Evolutionary conservation across 176 grass and related monocot genomes (phyloP).

Genomic region (Raddia guianensis): DNA sequence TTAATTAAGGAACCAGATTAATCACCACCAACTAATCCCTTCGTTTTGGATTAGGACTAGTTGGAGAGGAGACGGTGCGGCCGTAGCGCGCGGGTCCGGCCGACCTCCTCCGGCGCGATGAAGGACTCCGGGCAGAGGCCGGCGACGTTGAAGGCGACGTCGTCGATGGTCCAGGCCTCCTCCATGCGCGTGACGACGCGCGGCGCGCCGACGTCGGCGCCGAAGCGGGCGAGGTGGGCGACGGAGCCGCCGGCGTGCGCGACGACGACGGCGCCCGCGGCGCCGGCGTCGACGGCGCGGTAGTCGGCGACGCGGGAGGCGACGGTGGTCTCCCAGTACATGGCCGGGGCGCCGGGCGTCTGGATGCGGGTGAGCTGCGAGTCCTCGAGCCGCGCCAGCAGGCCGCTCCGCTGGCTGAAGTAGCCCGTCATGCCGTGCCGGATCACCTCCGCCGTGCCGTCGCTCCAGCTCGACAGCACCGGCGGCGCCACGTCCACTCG

Average conservation of each 20-base stretch:
- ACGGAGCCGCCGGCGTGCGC: constrained; percentile 64
- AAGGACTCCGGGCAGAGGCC: constrained; percentile 75
- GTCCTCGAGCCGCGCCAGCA: constrained; percentile 75
- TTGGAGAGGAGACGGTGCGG: constrained; percentile 35
- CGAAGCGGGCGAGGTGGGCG: constrained; percentile 70
- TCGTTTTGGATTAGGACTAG: background rate
- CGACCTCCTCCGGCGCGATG: constrained; percentile 83
- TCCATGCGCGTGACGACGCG: constrained; percentile 71
- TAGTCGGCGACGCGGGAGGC: constrained; percentile 61
- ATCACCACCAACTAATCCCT: background rate
- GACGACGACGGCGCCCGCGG: constrained; percentile 49
- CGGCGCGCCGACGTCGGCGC: constrained; percentile 57
- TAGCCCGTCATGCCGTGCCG: constrained; percentile 81
- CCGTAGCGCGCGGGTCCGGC: constrained; percentile 52
- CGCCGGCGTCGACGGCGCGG: constrained; percentile 57
- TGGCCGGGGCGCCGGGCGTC: constrained; percentile 66
- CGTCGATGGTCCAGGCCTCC: constrained; percentile 85
- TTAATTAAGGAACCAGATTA: constrained; percentile 8
- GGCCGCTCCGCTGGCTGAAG: constrained; percentile 90
- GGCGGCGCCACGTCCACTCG: constrained; percentile 58
- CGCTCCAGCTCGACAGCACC: constrained; percentile 68
- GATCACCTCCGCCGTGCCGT: constrained; percentile 79
- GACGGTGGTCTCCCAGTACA: constrained; percentile 91
- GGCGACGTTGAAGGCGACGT: constrained; percentile 79
- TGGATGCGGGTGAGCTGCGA: constrained; percentile 87